Base-by-base conservation (phyloP, 2,329 filamentous ascomycete genomes). In the Aquanectria penicillioides region DNA sequence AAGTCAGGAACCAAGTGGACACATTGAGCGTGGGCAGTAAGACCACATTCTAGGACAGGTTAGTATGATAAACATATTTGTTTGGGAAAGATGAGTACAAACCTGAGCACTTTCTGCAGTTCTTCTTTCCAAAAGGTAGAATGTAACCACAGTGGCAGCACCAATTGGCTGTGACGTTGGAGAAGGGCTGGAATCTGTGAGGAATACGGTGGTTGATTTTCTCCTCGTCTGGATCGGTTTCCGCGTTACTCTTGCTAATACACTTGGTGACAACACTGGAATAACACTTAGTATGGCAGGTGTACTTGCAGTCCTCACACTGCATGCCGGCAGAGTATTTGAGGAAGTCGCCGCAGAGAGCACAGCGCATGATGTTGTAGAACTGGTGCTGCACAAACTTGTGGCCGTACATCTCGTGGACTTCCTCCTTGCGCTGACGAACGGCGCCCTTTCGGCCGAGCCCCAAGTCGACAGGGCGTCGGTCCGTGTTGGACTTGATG, bases 301-400 rank as follows among this genome's bases (percentile, higher is more conserved):
- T 98, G 80, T 98, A 98, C 80, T 98, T 98, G 90, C 95, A 99
- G 79, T 99, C 95, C 65, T 96, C 92, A 77, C 95, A 99, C 80
- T 99, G 95, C 94, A 99, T 99, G 62, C 95, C 95, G 18, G 95
- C 92, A 44, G 94, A 96, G 75, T 98, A 98, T 75, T 98, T 99
- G 79, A 99, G 89, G 73, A 99, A 98, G 68, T 99, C 95, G 59
- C 94, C 95, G 75, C 95, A 99, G 29, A 98, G 88, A 12, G 95
- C 95, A 78, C 95, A 99, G 62, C 95, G 94, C 95, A 99, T 99
- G 73, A 99, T 97, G 84, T 98, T 99, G 88, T 98, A 99, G 78
- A 99, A 99, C 76, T 97, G 95, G 75, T 97, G 94, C 72, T 95
- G 92, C 54, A 98, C 90, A 73, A 99, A 99, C 80, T 98, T 99